Evolutionary conservation across 176 grass and related monocot species (phyloP).

Genomic region (Luzula sylvatica): DNA sequence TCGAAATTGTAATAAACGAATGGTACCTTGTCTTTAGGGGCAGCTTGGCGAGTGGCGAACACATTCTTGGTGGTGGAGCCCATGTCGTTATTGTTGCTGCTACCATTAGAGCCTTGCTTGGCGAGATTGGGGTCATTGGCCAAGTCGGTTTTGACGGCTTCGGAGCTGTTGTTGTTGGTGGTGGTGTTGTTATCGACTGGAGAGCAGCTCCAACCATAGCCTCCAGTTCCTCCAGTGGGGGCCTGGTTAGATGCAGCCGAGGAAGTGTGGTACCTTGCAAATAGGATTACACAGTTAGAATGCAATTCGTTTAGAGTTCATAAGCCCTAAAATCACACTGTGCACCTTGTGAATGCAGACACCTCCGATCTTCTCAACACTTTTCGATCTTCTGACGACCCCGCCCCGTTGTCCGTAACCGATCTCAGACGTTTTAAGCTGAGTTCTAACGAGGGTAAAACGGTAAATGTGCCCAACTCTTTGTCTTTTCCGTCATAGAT

Average conservation of each 20-base stretch:
- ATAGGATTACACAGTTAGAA: slow-evolving; percentile 57
- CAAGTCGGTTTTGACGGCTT: slow-evolving; percentile 51
- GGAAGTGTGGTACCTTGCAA: slow-evolving; percentile 79
- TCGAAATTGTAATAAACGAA: too few species aligned
- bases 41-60: slow-evolving; percentile 27
- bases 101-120: slow-evolving; percentile 75
- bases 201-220: slow-evolving; percentile 45
- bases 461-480: slow-evolving; percentile 13
- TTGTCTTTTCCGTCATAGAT: slow-evolving; percentile 30
- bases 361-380: slow-evolving; percentile 53
- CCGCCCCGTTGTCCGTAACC: slow-evolving; percentile 12
- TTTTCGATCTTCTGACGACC: slow-evolving; percentile 40
- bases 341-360: slow-evolving; percentile 73
- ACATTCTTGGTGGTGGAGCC: slow-evolving; percentile 67
- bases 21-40: slow-evolving; percentile 20
- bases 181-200: neutral
- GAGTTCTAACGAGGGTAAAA: slow-evolving; percentile 48
- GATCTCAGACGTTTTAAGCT: slow-evolving; percentile 65
- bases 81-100: slow-evolving; percentile 74
- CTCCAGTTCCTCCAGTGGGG: slow-evolving; percentile 8
- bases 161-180: slow-evolving; percentile 35
- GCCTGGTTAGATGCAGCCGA: slow-evolving; percentile 43
- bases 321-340: slow-evolving; percentile 29
- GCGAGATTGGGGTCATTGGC: slow-evolving; percentile 37
- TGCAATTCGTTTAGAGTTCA: slow-evolving; percentile 23